phyloP scores from a whole-genome alignment of 345 rosid genomes.

The Eucalyptus albens region DNA sequence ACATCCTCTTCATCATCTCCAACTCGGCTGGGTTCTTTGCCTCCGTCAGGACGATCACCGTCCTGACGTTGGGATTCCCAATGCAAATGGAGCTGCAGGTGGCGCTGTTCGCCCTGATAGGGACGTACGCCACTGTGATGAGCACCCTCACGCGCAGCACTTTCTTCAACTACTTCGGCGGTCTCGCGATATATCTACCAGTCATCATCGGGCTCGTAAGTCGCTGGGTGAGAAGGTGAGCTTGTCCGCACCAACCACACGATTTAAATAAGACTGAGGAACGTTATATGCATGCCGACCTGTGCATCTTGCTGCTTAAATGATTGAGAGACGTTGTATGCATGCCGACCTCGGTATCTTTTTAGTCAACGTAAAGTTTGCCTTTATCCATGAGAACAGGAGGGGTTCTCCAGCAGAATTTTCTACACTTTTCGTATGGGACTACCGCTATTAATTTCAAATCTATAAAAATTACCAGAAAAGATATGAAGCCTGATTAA shows the following conservation, averaged over 20 bases:
- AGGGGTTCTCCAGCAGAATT: too few species aligned
- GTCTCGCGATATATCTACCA: neutral
- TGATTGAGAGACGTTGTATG: neutral
- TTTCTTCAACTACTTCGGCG: neutral
- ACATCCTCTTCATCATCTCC: neutral
- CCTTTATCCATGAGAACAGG: too few species aligned
- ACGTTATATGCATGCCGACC: neutral
- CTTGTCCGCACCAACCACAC: neutral
- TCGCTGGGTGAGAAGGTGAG: neutral
- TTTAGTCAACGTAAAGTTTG: too few species aligned
- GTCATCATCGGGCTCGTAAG: neutral
- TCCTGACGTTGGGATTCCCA: neutral
- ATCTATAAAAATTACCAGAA: too few species aligned
- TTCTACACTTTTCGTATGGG: too few species aligned
- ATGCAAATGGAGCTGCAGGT: neutral
- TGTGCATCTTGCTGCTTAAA: too few species aligned
- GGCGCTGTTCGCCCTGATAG: neutral
- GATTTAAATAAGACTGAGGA: neutral
- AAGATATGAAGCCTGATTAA: too few species aligned
- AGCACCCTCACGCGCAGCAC: neutral
- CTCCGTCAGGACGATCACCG: neutral
- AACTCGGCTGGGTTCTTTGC: neutral
- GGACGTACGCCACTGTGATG: neutral
- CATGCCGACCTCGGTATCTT: neutral
- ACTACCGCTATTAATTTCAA: too few species aligned